phyloP scores from a whole-genome alignment of 495 filamentous ascomycete species.

The Lentithecium fluviatile region DNA sequence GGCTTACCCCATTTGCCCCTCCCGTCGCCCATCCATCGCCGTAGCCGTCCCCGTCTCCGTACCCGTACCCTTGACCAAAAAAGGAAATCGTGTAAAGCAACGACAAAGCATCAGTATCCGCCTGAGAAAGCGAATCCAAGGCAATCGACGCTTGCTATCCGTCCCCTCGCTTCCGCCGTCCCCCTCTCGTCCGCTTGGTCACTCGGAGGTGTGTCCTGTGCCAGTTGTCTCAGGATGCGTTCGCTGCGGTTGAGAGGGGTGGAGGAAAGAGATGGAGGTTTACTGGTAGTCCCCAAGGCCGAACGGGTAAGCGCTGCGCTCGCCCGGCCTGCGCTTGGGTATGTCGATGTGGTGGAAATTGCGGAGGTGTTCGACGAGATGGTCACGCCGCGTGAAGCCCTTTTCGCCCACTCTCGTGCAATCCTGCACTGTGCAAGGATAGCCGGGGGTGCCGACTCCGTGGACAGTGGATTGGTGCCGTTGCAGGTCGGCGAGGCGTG shows the following conservation, averaged over 20 bases:
- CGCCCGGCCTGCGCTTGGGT: conserved; percentile 31
- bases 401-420: conserved; percentile 31
- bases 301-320: conserved; percentile 22
- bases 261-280: not conserved
- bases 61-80: no score
- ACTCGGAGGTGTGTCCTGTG: not conserved
- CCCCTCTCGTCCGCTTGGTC: not conserved
- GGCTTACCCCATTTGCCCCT: no score
- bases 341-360: conserved; percentile 35
- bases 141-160: no score
- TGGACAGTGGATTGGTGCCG: conserved; percentile 56
- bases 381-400: conserved; percentile 36
- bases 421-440: conserved; percentile 24
- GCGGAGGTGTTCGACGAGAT: conserved; percentile 36
- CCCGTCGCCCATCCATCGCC: no score
- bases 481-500: conserved; percentile 55
- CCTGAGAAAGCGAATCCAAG: no score
- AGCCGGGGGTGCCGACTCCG: conserved; percentile 19
- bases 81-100: no score
- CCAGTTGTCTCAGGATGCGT: conserved; percentile 2
- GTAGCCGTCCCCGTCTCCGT: no score
- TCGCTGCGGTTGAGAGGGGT: not conserved
- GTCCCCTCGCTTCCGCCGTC: not conserved
- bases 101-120: no score
- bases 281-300: not conserved